A percentile compares a stretch with the other conserved stretches of the same genome.
These are phyloP conservation scores for Boletellus ananas DNA, from an alignment of 768 basidiomycete species.

Conservation along the genomic window DNA sequence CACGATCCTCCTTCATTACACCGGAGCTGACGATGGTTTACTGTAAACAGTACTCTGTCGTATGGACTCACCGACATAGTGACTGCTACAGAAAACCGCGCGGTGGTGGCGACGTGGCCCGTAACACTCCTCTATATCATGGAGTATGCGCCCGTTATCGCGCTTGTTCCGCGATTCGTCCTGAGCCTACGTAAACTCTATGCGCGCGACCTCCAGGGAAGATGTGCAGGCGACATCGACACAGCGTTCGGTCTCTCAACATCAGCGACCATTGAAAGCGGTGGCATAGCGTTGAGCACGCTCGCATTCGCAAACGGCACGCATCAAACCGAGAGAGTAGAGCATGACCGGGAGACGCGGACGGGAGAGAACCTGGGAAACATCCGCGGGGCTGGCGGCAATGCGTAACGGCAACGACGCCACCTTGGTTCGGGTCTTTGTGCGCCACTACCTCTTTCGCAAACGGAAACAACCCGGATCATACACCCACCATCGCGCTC, in stretches of 20 bases:
- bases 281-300: not conserved
- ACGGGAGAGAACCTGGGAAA: too few relatives aligned
- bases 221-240: not conserved
- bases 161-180: slow-evolving; percentile 1
- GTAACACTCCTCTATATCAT: not conserved
- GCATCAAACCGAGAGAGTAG: too few relatives aligned
- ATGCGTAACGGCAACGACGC: too few relatives aligned
- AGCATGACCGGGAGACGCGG: too few relatives aligned
- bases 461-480: too few relatives aligned
- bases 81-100: not conserved
- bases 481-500: too few relatives aligned
- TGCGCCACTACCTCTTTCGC: too few relatives aligned
- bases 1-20: too few relatives aligned
- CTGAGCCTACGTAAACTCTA: not conserved
- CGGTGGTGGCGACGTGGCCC: not conserved
- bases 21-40: too few relatives aligned
- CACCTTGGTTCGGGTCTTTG: too few relatives aligned
- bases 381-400: too few relatives aligned
- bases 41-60: not conserved
- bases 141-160: not conserved
- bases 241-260: not conserved
- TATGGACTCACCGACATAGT: not conserved
- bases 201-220: not conserved
- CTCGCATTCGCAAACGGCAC: not conserved
- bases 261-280: too few relatives aligned